These are phyloP conservation scores for Ustilago trichophora DNA, from an alignment of 1,284 basidiomycete species.

Conservation along the genomic window DNA sequence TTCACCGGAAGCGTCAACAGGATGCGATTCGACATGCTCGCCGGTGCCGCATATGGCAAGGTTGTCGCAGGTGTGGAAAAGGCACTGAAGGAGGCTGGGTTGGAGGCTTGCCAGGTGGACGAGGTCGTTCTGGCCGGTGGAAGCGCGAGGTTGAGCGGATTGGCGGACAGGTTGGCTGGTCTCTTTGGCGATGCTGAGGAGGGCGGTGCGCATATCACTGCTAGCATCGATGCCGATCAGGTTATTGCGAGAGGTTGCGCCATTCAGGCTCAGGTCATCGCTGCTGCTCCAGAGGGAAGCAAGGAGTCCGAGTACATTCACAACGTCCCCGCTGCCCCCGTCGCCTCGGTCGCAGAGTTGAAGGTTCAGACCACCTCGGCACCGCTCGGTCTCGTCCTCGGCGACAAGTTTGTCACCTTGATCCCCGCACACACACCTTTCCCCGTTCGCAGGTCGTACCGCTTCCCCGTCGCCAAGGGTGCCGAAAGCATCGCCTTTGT, in stretches of 20 bases:
- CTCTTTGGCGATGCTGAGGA: slow-evolving; percentile 79
- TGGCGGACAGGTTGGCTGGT: slow-evolving; percentile 77
- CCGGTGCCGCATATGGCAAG: slow-evolving; percentile 76
- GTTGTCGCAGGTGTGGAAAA: slow-evolving; percentile 75
- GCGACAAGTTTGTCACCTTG: slow-evolving; percentile 68
- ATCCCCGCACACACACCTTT: slow-evolving; percentile 70
- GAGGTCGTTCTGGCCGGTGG: slow-evolving; percentile 87
- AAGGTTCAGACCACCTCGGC: slow-evolving; percentile 46
- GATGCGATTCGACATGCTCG: slow-evolving; percentile 90
- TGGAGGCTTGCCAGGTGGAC: slow-evolving; percentile 84
- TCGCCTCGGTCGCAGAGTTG: slow-evolving; percentile 67
- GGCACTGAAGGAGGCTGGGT: slow-evolving; percentile 73
- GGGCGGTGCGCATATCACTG: slow-evolving; percentile 69
- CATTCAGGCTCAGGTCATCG: slow-evolving; percentile 75
- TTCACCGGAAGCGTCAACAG: slow-evolving; percentile 92
- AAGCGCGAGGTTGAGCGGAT: slow-evolving; percentile 82
- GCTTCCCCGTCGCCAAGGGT: slow-evolving; percentile 68
- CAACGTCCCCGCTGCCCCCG: slow-evolving; percentile 53
- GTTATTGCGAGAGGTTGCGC: slow-evolving; percentile 89
- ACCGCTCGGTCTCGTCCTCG: slow-evolving; percentile 83
- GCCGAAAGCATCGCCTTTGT: slow-evolving; percentile 72
- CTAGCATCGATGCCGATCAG: slow-evolving; percentile 82
- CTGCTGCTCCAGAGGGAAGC: slow-evolving; percentile 44
- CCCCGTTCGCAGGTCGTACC: slow-evolving; percentile 78
- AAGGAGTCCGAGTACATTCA: slow-evolving; percentile 53